phyloP scores from a whole-genome alignment of 331 rosid species.

The Quercus tomentella region DNA sequence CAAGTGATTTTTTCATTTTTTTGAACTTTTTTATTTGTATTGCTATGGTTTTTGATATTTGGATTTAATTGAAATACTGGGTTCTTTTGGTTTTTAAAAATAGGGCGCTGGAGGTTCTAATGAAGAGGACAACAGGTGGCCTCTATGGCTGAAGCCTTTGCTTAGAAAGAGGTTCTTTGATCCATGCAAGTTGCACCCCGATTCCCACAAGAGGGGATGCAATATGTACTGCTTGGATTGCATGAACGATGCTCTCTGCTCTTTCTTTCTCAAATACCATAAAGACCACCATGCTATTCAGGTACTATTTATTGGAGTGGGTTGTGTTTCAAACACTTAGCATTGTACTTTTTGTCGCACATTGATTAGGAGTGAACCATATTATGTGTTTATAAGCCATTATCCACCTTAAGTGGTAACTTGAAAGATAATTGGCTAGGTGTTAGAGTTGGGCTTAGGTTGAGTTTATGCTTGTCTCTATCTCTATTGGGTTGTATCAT shows the following conservation, averaged over 20 bases:
- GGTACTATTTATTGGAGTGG: slow-evolving; percentile 28
- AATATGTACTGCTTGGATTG: slow-evolving; percentile 97
- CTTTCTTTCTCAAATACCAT: slow-evolving; percentile 80
- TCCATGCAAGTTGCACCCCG: slow-evolving; percentile 82
- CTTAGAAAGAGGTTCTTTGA: slow-evolving; percentile 80
- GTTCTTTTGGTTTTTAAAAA: slow-evolving; percentile 5
- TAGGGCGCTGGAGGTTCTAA: slow-evolving; percentile 92
- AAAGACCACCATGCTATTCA: slow-evolving; percentile 85
- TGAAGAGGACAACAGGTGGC: slow-evolving; percentile 89
- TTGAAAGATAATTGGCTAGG: too few relatives aligned
- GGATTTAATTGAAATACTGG: slow-evolving; percentile 2
- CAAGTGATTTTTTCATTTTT: too few relatives aligned
- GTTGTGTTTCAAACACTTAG: too few relatives aligned
- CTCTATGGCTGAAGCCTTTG: slow-evolving; percentile 96
- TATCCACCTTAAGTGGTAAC: too few relatives aligned
- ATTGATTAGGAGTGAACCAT: too few relatives aligned
- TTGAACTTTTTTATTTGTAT: background rate
- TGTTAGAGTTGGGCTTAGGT: too few relatives aligned
- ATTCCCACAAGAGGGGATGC: slow-evolving; percentile 94
- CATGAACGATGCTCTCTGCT: slow-evolving; percentile 80
- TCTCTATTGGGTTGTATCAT: too few relatives aligned
- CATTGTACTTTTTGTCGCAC: too few relatives aligned
- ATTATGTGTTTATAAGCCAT: too few relatives aligned
- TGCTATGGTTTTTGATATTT: background rate
- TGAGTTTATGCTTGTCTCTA: too few relatives aligned